Conservation (phyloP, 2,329 filamentous ascomycete species). For the Penicillium sp. region DNA sequence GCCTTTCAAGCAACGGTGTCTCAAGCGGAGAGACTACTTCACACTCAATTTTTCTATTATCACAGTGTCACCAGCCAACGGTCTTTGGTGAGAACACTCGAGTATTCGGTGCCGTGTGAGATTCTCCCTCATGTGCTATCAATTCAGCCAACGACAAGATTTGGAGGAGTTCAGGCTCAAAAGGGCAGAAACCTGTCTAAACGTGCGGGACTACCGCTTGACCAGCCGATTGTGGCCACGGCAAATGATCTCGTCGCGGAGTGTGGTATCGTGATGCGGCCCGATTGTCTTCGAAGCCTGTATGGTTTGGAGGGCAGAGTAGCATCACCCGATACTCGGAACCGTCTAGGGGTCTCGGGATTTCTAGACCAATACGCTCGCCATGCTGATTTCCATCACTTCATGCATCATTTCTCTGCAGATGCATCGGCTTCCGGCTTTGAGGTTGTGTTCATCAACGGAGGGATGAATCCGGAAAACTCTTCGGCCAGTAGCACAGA, state of each 20-base stretch:
- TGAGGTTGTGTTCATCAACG: constrained; percentile 52
- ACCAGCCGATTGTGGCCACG: constrained; percentile 9
- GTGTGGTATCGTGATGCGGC: constrained; percentile 42
- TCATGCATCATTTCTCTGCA: constrained; percentile 51
- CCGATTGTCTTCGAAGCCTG: constrained; percentile 45
- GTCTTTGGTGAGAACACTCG: constrained; percentile 49
- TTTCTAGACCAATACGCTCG: constrained; percentile 50
- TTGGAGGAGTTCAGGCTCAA: constrained; percentile 47
- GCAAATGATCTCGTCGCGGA: constrained; percentile 20
- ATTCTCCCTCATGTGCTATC: constrained; percentile 53
- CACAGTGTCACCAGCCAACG: constrained; percentile 40
- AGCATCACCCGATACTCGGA: constrained; percentile 30
- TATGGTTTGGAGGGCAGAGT: constrained; percentile 40
- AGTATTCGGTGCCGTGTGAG: constrained; percentile 57
- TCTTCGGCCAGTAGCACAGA: constrained; percentile 45
- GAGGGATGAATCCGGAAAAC: constrained; percentile 48
- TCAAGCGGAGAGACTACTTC: constrained; percentile 51
- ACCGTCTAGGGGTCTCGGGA: constrained; percentile 43
- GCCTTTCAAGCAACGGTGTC: constrained; percentile 42
- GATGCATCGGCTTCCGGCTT: constrained; percentile 50
- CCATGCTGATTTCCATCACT: constrained; percentile 51
- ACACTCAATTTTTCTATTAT: constrained; percentile 54
- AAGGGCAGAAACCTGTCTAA: constrained; percentile 17
- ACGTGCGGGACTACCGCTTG: constrained; percentile 18
- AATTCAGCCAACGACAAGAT: constrained; percentile 61